Percentiles rank a stretch among this genome's conserved stretches.
phyloP scores from a whole-genome alignment of 225 moss, liverwort and hornwort genomes.

The Thuidium tamariscinum region DNA sequence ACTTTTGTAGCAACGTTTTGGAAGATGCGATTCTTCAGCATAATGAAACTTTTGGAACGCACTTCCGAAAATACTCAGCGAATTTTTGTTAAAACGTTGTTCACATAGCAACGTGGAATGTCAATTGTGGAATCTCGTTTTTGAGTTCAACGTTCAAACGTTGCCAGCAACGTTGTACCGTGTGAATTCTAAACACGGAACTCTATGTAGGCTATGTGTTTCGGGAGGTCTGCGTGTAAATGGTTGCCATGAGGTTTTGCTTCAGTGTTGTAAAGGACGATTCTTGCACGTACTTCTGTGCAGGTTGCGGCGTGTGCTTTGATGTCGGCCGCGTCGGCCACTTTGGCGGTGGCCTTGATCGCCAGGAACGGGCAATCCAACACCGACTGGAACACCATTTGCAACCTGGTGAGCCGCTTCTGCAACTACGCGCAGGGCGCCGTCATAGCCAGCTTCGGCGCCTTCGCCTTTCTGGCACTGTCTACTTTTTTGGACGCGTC shows the following conservation, averaged over 20 bases:
- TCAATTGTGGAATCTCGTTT: not conserved
- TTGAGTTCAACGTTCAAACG: not conserved
- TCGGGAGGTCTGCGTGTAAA: not conserved
- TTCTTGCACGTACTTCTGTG: not conserved
- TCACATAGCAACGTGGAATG: not conserved
- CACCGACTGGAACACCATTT: slow-evolving; percentile 24
- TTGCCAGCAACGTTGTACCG: not conserved
- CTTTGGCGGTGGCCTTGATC: slow-evolving; percentile 44
- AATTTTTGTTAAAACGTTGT: not conserved
- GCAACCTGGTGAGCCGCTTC: slow-evolving; percentile 28
- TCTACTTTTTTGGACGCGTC: slow-evolving; percentile 24
- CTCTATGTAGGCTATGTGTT: not conserved
- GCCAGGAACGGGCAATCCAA: slow-evolving; percentile 34
- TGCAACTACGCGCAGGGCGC: slow-evolving; percentile 55
- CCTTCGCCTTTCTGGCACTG: slow-evolving; percentile 29
- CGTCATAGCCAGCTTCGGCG: slow-evolving; percentile 50
- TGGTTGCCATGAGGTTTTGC: not conserved
- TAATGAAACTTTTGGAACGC: not conserved
- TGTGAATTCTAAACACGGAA: not conserved
- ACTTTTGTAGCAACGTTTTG: not conserved
- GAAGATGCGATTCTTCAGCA: not conserved
- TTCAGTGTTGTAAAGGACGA: not conserved
- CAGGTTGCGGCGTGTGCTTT: slow-evolving; percentile 39
- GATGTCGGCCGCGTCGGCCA: slow-evolving; percentile 50
- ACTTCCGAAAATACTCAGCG: not conserved